Base-by-base conservation (phyloP, 164 flowering plant genomes). In the Vitis riparia region DNA sequence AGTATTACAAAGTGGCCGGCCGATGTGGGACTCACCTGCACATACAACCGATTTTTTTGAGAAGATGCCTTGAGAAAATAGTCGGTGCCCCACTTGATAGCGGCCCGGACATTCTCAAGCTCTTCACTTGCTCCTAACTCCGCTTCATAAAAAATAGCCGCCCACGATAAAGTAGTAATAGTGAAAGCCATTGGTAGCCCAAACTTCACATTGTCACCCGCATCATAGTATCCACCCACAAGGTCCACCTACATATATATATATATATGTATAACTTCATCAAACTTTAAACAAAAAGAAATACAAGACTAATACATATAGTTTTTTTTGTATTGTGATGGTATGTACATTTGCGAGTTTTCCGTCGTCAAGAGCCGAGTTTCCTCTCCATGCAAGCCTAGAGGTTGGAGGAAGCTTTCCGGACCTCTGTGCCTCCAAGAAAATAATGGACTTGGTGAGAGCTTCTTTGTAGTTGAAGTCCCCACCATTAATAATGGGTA, bases 121-220 rank as follows among this genome's bases (percentile, higher is more conserved):
- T 94, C 97, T 6, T 91, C 90, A 0, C 91, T 55, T 2, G 89
- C 77, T 68, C 81, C 53, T 7, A 92, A 74, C 79, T 94, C 87
- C 0, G 75, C 1, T 2, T 65, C 29, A 67, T 89, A 94, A n/a
- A 47, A 57, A 3, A 86, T 17, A 19, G 92, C 89, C 15, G 80
- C 77, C 98, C 95, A 94, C 1, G 95, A 50, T 2, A 92, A 79
- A 12, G 93, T 91, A 9, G 98, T 91, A 1, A 94, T 69, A 0
- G 98, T 91, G 75, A 91, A 94, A 12, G 98, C 97, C 97, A 92
- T 88, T 1, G 98, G 98, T 3, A 94, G 70, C 4, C 97, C 94
- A 64, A 84, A 92, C 74, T 94, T 94, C 57, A 94, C 97, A 68
- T 92, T 94, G 80, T 94, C 98, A 13, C 98, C 98, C 8, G 98